Percentiles rank a stretch among this genome's conserved stretches.
Conservation (phyloP, 257 asterid species). For the Echium plantagineum region DNA sequence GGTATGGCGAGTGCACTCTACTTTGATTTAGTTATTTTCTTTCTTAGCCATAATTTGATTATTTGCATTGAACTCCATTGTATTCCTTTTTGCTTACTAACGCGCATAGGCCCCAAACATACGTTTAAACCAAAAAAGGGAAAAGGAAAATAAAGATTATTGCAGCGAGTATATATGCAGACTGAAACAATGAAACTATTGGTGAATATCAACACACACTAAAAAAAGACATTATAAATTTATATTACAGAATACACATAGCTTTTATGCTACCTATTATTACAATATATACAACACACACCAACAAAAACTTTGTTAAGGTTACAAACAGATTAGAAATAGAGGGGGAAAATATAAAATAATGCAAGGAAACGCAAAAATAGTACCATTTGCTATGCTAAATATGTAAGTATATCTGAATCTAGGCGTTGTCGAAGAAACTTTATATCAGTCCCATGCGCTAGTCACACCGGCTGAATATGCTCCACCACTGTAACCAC, state of each 20-base stretch:
- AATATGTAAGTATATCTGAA: constrained; percentile 8
- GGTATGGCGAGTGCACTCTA: too few species aligned
- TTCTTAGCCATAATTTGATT: too few species aligned
- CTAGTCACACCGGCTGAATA: constrained; percentile 55
- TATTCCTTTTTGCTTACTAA: too few species aligned
- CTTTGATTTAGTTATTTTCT: too few species aligned
- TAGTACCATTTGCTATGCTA: constrained; percentile 12
- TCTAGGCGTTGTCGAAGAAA: background rate
- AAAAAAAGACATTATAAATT: constrained; percentile 5
- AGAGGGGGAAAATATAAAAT: background rate
- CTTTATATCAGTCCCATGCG: constrained; percentile 60
- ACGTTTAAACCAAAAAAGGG: too few species aligned
- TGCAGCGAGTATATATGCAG: too few species aligned
- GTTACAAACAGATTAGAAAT: constrained; percentile 12
- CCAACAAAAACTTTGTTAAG: constrained; percentile 13
- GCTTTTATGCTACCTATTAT: background rate
- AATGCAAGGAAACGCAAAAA: background rate
- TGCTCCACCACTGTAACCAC: constrained; percentile 37
- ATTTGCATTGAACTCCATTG: too few species aligned
- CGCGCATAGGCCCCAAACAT: too few species aligned
- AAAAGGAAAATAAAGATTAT: too few species aligned
- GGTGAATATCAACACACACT: too few species aligned
- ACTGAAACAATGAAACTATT: too few species aligned
- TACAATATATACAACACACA: constrained; percentile 17
- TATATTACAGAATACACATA: background rate